Base-by-base conservation (phyloP, 2,329 filamentous ascomycete genomes). In the Cytospora schulzeri region DNA sequence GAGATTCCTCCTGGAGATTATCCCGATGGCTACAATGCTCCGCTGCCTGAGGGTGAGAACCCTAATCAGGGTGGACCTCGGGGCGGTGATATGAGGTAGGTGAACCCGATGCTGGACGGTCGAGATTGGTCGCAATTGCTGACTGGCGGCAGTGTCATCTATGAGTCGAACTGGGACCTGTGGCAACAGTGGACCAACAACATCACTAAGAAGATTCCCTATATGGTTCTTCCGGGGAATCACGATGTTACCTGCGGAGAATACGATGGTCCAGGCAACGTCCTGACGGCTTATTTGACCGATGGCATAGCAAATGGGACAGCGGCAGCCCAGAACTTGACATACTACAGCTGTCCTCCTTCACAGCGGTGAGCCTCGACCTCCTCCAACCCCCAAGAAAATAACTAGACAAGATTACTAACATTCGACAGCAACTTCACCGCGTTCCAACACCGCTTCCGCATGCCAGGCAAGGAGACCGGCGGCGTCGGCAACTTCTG, bases 401-500 rank as follows among this genome's bases (percentile, higher is more conserved):
- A 5, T 19, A 41, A 14, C 51, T 4, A 57, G 24, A 51, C 50
- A 48, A 53, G 33, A 24, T 48, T 14, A 50, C 55, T 64, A 15
- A 62, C 26, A 22, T 9, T 22, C 15, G 48, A 56, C 53, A 77
- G 78, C 60, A 83, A 82, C 73, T 82, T 80, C 72, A 83, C 81
- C n/a, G 76, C 79, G 7, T 83, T 75, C 71, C 79, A 82, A 68
- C 73, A 83, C 71, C 80, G 81, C 53, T 84, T 83, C 76, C 77
- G 77, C 60, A 83, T 83, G 79, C 80, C 81, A 1, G 81, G 81
- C 28, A 66, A 69, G 1, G 80, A 83, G 68, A 76, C 75, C 12
- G 78, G 78, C 4, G 81, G 81, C 38, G 79, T 82, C 12, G 75
- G 79, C 60, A 83, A 83, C 75, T 80, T 83, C 69, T 83, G 81